Evolutionary conservation across 1,139 yeast species (phyloP), one percentile per base, ranked within the genome.

Genomic region (Yamadazyma atlantica): DNA sequence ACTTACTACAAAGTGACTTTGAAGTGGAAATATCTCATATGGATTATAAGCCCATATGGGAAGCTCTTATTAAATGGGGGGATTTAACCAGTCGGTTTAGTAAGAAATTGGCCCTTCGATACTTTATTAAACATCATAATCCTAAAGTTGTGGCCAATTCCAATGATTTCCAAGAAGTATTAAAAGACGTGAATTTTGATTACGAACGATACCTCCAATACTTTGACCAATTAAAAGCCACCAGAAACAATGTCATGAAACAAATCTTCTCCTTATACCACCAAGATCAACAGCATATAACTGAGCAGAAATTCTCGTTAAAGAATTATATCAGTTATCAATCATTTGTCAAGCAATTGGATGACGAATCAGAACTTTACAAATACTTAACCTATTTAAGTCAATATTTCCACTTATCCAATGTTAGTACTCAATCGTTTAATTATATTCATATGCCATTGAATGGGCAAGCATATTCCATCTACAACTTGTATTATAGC

Each of bases 121-220:
- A 49, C 35, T 69, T 49, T 38, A 41, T 68, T 36, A 55, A 47
- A 39, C 32, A 38, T 13, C 25, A 37, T 15, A 36, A 33, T 9
- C 41, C 43, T 12, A 32, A 46, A 15, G 42, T 42, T 32, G 24
- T 10, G 4, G 26, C 38, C 36, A 15, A 37, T 11, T 13, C 8
- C 9, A 32, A 34, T 12, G 26, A 26, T 2, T 51, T 66, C 12
- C 50, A 49, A 13, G 67, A 62, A 30, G 66, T 63, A 0, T 58
- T 64, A 41, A 54, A 57, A 30, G 57, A 65, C 44, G 65, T 57
- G 9, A 58, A 66, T 33, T 70, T 70, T 40, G 73, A 70, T 43
- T 68, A 66, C 46, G 69, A 67, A 41, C 64, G 66, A 3, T 70
- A 54, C 47, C 50, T 68, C 40, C 55, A 42, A 29, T 67, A 57